These are phyloP conservation scores for Colletotrichum plurivorum DNA, from an alignment of 2,329 filamentous ascomycete genomes.

Conservation along the genomic window DNA sequence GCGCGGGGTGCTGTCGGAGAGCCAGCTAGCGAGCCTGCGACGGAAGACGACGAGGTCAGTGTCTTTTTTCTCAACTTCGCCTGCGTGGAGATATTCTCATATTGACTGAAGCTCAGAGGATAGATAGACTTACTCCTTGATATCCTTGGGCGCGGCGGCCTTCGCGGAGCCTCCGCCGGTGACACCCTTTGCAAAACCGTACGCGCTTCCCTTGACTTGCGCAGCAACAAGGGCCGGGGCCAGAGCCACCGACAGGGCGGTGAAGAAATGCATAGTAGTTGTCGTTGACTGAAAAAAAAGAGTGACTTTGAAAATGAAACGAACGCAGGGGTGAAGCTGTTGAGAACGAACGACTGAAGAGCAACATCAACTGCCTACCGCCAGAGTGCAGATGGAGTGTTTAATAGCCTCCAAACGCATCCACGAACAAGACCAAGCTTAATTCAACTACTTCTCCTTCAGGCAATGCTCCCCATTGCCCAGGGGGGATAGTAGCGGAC, in stretches of 20 bases:
- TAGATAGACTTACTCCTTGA: background rate
- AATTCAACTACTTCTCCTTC: background rate
- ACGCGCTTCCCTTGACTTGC: slow-evolving; percentile 16
- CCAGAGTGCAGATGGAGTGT: background rate
- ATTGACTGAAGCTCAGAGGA: too few relatives aligned
- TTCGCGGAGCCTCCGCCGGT: slow-evolving; percentile 21
- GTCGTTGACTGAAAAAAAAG: background rate
- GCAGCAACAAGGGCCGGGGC: slow-evolving; percentile 6
- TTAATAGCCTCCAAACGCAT: background rate
- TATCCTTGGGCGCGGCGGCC: slow-evolving; percentile 15
- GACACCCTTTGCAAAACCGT: slow-evolving; percentile 28
- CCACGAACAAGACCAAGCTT: background rate
- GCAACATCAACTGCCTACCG: background rate
- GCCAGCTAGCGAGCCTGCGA: slow-evolving; percentile 43
- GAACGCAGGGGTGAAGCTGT: background rate
- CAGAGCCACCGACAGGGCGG: background rate
- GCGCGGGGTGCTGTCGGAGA: slow-evolving; percentile 48
- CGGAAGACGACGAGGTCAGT: background rate
- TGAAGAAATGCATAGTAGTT: background rate
- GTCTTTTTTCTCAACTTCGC: too few relatives aligned
- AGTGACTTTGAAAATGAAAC: background rate
- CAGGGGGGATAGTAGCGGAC: too few relatives aligned
- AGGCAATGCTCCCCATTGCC: too few relatives aligned
- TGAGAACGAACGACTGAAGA: background rate
- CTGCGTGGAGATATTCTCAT: background rate